These are phyloP conservation scores for Dimargaris cristalligena DNA, from an alignment of 192 early-diverging fungal genomes.

Conservation along the genomic window DNA sequence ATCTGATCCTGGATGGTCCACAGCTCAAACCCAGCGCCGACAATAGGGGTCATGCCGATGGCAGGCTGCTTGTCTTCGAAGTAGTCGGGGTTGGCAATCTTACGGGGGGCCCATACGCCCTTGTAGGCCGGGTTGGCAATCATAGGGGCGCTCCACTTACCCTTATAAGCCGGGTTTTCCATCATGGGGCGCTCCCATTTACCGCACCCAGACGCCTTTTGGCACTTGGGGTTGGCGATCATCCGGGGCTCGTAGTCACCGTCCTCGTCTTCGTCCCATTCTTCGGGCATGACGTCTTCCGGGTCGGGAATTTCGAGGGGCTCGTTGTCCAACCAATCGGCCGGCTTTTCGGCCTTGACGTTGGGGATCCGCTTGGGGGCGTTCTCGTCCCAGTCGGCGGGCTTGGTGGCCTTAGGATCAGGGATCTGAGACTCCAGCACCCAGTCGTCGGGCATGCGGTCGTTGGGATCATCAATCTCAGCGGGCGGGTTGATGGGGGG, in stretches of 20 bases:
- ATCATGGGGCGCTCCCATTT: constrained; percentile 64
- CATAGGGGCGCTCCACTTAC: constrained; percentile 68
- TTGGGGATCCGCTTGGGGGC: constrained; percentile 65
- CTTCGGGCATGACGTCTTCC: constrained; percentile 62
- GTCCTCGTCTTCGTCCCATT: constrained; percentile 88
- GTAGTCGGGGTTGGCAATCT: constrained; percentile 71
- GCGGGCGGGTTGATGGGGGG: constrained; percentile 80
- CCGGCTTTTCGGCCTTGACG: constrained; percentile 58
- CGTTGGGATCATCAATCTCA: constrained; percentile 56
- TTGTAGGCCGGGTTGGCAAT: constrained; percentile 90
- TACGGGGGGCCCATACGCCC: constrained; percentile 70
- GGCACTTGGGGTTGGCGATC: constrained; percentile 69
- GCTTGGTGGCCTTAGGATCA: constrained; percentile 60
- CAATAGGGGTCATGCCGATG: constrained; percentile 65
- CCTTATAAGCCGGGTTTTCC: constrained; percentile 76
- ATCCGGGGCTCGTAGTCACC: constrained; percentile 74
- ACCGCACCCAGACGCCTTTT: constrained; percentile 52
- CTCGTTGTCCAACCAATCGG: constrained; percentile 79
- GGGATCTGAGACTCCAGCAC: constrained; percentile 68
- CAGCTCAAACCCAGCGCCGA: constrained; percentile 75
- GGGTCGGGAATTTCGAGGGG: constrained; percentile 57
- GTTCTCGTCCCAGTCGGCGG: constrained; percentile 75
- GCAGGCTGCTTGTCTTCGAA: constrained; percentile 64
- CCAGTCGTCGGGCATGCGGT: constrained; percentile 78
- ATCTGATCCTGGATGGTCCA: constrained; percentile 87